phyloP scores from a whole-genome alignment of 257 asterid genomes.

The Przewalskia tangutica region DNA sequence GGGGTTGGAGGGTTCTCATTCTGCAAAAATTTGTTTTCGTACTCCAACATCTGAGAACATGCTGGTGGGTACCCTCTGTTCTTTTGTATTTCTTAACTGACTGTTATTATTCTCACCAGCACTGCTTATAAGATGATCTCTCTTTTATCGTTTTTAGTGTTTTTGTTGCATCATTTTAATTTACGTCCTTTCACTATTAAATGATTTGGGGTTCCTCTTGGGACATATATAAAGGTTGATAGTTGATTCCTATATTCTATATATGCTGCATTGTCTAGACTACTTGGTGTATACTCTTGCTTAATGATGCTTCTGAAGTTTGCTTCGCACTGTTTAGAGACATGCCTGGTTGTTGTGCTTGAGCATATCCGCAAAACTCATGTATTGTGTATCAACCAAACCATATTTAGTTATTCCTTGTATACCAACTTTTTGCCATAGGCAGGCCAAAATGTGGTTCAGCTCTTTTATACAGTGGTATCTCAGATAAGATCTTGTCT shows the following conservation, averaged over 20 bases:
- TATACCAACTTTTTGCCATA: background rate
- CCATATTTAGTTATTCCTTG: background rate
- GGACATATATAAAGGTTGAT: background rate
- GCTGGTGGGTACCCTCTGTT: constrained; percentile 52
- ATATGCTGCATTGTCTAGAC: background rate
- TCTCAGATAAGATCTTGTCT: background rate
- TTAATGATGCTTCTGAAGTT: background rate
- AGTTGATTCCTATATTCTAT: background rate
- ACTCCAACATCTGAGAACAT: constrained; percentile 83
- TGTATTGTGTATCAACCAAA: background rate
- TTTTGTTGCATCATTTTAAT: background rate
- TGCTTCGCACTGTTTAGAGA: background rate
- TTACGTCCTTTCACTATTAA: background rate
- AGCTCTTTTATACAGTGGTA: background rate
- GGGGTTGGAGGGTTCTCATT: constrained; percentile 49
- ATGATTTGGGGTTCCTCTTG: background rate
- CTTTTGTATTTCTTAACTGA: constrained; percentile 6
- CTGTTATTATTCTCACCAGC: background rate
- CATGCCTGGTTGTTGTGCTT: background rate
- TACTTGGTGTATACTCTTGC: background rate
- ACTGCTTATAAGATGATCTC: background rate
- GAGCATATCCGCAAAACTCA: background rate
- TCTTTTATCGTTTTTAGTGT: background rate
- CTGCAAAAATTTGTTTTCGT: constrained; percentile 65
- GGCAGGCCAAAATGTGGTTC: background rate